Base-by-base conservation (phyloP, 768 basidiomycete genomes). In the Tricholoma flavovirens region DNA sequence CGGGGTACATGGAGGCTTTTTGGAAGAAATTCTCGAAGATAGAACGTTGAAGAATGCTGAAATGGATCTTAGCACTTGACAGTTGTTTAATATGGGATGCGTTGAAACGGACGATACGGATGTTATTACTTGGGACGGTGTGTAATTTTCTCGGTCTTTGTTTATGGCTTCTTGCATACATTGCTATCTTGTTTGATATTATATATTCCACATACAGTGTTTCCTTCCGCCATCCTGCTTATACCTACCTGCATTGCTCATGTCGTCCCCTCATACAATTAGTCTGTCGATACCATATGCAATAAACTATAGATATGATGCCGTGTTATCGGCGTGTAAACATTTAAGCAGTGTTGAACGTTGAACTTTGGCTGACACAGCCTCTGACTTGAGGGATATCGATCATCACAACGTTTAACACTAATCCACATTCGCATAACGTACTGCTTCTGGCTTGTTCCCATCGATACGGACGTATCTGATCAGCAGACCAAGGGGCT, bases 1-100 rank as follows among this genome's bases (percentile, higher is more conserved):
- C 17, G 75, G 83, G 49, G 85, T 86, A 21, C 72, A 79, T 12
- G 71, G 69, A 14, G 80, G 77, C 8, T 93, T 90, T 70, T 71
- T 93, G 67, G 79, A 80, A 19, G 81, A 83, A 58, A 81, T 91
- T 49, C 75, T 87, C 36, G 73, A 69, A 15, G 70, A 64, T 33
- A 36, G 57, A 54, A 55, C 36, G 15, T 38, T n/a, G 12, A 54
- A 61, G 22, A 56, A 50, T 53, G 66, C 61, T 24, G 70, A 66
- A 22, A 74, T 77, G 76, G 78, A 76, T 65, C 60, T 78, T 5
- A 65, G 75, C 43, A 60, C 59, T 55, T 78, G 70, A 74, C 46
- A n/a, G n/a, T n/a, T n/a, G n/a, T n/a, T n/a, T n/a, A n/a, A n/a
- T n/a, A 53, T 35, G 51, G 45, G 45, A 46, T 15, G 46, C 26